Percentiles rank a stretch among this genome's conserved stretches.
These are phyloP conservation scores for Pugionium dolabratum DNA, from an alignment of 345 rosid genomes.

Conservation along the genomic window DNA sequence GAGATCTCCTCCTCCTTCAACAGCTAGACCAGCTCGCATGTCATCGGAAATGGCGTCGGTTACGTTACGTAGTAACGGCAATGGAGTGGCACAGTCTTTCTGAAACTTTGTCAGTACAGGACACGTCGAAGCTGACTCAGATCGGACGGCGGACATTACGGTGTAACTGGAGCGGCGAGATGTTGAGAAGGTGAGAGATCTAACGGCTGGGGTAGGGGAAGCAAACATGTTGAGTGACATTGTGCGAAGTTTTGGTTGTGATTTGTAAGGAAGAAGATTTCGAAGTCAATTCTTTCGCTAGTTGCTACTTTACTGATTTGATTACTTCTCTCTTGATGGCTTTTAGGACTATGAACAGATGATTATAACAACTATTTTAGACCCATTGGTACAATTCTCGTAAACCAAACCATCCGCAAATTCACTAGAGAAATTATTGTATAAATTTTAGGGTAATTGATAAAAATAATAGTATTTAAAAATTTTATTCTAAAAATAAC, in stretches of 20 bases:
- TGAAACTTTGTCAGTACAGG: conserved; percentile 64
- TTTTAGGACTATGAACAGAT: neutral
- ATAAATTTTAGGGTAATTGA: too few species aligned
- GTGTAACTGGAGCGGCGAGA: conserved; percentile 27
- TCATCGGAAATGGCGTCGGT: conserved; percentile 66
- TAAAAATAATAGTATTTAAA: too few species aligned
- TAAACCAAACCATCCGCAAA: too few species aligned
- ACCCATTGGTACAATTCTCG: too few species aligned
- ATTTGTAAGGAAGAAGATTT: conserved; percentile 29
- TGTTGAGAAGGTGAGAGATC: conserved; percentile 45
- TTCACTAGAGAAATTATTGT: too few species aligned
- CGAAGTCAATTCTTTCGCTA: conserved; percentile 27
- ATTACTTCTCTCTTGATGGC: conserved; percentile 7
- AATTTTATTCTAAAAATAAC: too few species aligned
- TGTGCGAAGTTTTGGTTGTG: conserved; percentile 9
- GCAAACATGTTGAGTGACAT: conserved; percentile 42
- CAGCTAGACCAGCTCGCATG: conserved; percentile 72
- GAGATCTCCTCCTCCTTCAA: conserved; percentile 72
- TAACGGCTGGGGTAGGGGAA: conserved; percentile 44
- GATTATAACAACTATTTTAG: neutral
- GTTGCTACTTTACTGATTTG: conserved; percentile 20
- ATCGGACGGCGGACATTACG: conserved; percentile 53
- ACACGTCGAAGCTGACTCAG: conserved; percentile 45
- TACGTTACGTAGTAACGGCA: conserved; percentile 62
- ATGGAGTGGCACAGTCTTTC: conserved; percentile 68